Evolutionary conservation across 768 basidiomycete genomes (phyloP), one percentile per base, ranked within the genome.

Genomic region (Leccinum obscurum): DNA sequence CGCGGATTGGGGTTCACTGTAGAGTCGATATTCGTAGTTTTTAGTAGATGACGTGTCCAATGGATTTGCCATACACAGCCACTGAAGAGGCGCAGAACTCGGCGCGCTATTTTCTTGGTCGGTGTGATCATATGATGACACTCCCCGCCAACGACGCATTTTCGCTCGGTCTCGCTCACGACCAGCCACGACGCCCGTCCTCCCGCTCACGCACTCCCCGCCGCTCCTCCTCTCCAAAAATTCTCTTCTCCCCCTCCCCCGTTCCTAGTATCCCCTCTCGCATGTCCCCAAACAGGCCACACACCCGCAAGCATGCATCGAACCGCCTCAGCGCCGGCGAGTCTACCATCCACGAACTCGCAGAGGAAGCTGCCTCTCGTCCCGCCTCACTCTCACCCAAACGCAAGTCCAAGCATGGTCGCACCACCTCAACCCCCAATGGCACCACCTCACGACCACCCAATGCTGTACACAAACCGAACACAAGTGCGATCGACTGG

Each of bases 401-500:
- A 56, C 68, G 58, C 64, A 67, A 60, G 11, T 54, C 60, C 35
- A 64, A 61, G 11, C 65, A 62, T 37, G 15, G n/a, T 11, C 67
- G 49, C 51, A 54, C 59, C 17, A 52, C 51, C 56, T 65, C 60
- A 13, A 50, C 50, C 0, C 57, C 59, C 2, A 65, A 63, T 32
- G 68, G 54, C 2, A 30, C 54, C 3, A 15, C 58, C n/a, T 9
- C 62, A 32, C 57, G 46, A 30, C 57, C n/a, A 44, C 44, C 59
- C 49, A 26, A 59, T 48, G 55, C 49, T n/a, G 6, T 28, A 15
- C 51, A 52, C 34, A 65, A 63, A 28, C 64, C 66, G 6, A 66
- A 62, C 17, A 60, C 64, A 26, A 68, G 66, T 22, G 5, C 39
- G 11, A 64, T 91, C 32, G 90, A 95, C 75, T 94, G 89, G 87